A percentile compares a stretch with the other conserved stretches of the same genome.
phyloP scores from a whole-genome alignment of 768 basidiomycete genomes.

The Gautieria morchelliformis region DNA sequence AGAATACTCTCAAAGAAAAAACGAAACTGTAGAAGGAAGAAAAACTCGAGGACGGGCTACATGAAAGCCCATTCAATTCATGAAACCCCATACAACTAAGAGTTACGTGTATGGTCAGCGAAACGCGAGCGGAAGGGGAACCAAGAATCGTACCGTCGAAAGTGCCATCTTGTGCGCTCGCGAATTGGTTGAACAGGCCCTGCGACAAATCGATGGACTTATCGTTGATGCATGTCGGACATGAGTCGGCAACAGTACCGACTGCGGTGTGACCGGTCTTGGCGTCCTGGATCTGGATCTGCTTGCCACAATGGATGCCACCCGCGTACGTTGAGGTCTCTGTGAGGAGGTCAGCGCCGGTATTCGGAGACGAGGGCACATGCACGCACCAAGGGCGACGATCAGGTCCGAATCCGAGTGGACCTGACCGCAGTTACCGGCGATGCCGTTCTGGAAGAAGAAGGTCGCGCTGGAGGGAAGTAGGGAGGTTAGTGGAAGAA shows the following conservation, averaged over 20 bases:
- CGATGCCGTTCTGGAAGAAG: constrained; percentile 26
- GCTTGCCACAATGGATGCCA: constrained; percentile 48
- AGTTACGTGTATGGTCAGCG: neutral
- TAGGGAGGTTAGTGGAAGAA: neutral
- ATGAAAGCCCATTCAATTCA: neutral
- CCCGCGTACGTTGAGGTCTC: constrained; percentile 48
- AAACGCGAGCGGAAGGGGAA: neutral
- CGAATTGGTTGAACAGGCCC: constrained; percentile 56
- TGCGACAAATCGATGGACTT: constrained; percentile 71
- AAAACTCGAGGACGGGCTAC: neutral
- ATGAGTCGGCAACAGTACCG: constrained; percentile 68
- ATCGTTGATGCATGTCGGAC: constrained; percentile 60
- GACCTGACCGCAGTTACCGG: constrained; percentile 30
- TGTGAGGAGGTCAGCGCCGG: neutral
- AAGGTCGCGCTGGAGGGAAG: constrained; percentile 33
- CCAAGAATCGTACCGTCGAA: constrained; percentile 38
- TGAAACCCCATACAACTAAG: constrained; percentile 22
- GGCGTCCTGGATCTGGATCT: constrained; percentile 55
- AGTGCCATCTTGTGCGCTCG: constrained; percentile 37
- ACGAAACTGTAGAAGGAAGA: neutral
- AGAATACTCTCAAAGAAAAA: neutral
- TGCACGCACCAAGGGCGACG: constrained; percentile 50
- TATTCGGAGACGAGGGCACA: neutral
- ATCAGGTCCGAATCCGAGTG: constrained; percentile 37
- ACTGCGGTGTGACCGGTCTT: constrained; percentile 46